Percentiles rank a stretch among this genome's conserved stretches.
These are phyloP conservation scores for Stenogyne calaminthoides DNA, from an alignment of 305 asterid species.

Conservation along the genomic window DNA sequence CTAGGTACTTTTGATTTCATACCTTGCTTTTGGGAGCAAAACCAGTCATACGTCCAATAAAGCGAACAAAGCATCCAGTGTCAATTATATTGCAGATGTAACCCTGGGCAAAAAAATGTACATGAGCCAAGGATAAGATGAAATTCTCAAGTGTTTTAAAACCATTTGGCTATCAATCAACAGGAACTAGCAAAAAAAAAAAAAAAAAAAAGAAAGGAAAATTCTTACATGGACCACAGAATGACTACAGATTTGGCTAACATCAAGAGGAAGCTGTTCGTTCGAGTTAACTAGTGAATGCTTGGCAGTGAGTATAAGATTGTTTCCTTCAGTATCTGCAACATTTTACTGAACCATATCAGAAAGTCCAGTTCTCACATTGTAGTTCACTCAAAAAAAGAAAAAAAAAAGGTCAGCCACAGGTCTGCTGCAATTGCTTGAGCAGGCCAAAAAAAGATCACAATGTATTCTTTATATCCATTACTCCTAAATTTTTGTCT, in stretches of 20 bases:
- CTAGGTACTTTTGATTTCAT: constrained; percentile 21
- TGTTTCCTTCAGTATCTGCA: constrained; percentile 85
- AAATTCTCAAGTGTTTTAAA: constrained; percentile 1
- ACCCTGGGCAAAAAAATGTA: constrained; percentile 63
- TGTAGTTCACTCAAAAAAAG: not conserved
- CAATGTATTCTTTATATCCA: constrained; percentile 9
- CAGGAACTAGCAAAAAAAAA: constrained; percentile 5
- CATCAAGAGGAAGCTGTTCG: constrained; percentile 76
- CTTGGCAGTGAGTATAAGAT: constrained; percentile 77
- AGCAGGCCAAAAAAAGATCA: constrained; percentile 11
- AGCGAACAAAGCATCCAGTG: constrained; percentile 93
- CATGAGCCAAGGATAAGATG: constrained; percentile 21
- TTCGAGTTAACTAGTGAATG: constrained; percentile 67
- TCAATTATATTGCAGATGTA: constrained; percentile 89
- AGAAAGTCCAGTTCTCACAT: not conserved
- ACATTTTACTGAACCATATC: constrained; percentile 18
- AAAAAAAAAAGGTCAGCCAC: not conserved
- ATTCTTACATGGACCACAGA: constrained; percentile 84
- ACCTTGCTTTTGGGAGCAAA: constrained; percentile 97
- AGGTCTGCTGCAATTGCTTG: not conserved
- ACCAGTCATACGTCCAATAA: constrained; percentile 89
- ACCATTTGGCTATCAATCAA: not conserved
- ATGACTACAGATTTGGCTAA: constrained; percentile 61
- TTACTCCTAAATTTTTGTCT: constrained; percentile 10
- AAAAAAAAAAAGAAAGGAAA: constrained; percentile 22